Conservation (phyloP, 768 basidiomycete species). For the Podaxis mareebaensis region DNA sequence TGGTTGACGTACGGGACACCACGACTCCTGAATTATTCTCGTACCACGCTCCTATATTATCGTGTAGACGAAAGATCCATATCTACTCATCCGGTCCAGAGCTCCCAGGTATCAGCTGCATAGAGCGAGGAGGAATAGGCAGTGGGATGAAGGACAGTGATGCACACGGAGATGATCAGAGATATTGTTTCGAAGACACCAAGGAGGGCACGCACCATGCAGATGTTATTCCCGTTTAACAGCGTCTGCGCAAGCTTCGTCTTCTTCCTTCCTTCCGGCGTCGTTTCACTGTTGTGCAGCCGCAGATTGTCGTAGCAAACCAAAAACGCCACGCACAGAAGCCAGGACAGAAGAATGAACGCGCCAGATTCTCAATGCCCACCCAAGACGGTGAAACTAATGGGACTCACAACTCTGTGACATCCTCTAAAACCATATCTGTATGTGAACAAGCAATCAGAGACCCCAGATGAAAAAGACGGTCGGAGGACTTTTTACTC, state of each 20-base stretch:
- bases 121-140: background rate
- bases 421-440: conserved; percentile 97
- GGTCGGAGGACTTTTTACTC: conserved; percentile 42
- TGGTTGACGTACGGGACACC: too few species aligned
- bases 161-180: conserved; percentile 3
- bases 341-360: background rate
- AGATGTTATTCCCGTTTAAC: conserved; percentile 94
- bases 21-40: background rate
- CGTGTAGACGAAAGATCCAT: background rate
- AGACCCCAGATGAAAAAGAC: background rate
- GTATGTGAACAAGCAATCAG: background rate
- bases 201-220: conserved; percentile 64
- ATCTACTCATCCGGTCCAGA: conserved; percentile 28
- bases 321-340: background rate
- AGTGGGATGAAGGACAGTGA: background rate
- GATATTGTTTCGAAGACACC: background rate
- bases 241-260: conserved; percentile 87
- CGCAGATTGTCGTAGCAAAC: background rate
- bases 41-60: background rate
- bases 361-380: background rate
- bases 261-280: conserved; percentile 77
- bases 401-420: conserved; percentile 85
- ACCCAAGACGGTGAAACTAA: background rate
- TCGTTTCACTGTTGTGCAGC: conserved; percentile 64
- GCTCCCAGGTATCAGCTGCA: conserved; percentile 40